Evolutionary conservation across 2,329 filamentous ascomycete species (phyloP), one percentile per base, ranked within the genome.

Genomic region (Penicillium digitatum): DNA sequence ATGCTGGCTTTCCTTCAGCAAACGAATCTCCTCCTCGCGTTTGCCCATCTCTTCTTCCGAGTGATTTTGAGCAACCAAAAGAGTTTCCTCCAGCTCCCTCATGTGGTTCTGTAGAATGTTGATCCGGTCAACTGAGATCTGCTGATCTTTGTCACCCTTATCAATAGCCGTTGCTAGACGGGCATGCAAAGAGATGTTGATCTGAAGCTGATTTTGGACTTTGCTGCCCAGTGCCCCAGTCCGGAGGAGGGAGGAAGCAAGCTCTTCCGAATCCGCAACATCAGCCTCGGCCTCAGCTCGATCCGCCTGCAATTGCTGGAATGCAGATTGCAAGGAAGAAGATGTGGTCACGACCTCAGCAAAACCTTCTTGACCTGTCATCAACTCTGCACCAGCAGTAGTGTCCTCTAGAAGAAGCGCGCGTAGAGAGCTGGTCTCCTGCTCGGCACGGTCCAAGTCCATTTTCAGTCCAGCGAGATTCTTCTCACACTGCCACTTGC

Each of bases 401-500:
- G 92, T 90, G 66, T 96, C 91, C 71, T 95, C 90, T 57, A 86
- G 79, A 20, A 97, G 81, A 26, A 97, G 79, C 31, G 79, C 82
- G 40, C 90, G 86, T 38, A 99, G 81, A n/a, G 89, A 89, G 38
- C 84, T 79, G 29, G 95, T 95, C 75, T 99, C 94, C 70, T 94
- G 89, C 72, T 96, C 90, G 26, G 94, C 92, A 59, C 92, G 89
- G 73, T 97, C 94, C 39, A 99, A 83, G 69, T 97, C 93, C 88
- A 96, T 96, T 77, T 96, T 95, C 54, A 97, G 77, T 52, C 92
- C 90, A 49, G 85, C 82, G 2, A 97, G 78, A 18, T 90, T 90
- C 75, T 95, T 95, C 74, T 96, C 93, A 58, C 92, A 93, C 69
- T 95, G 88, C 87, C 90, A 97, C 74, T 97, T 97, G 67, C 95